A percentile compares a stretch with the other conserved stretches of the same genome.
Conservation (phyloP, 805 yeast species). For the Yamadazyma ubonensis region DNA sequence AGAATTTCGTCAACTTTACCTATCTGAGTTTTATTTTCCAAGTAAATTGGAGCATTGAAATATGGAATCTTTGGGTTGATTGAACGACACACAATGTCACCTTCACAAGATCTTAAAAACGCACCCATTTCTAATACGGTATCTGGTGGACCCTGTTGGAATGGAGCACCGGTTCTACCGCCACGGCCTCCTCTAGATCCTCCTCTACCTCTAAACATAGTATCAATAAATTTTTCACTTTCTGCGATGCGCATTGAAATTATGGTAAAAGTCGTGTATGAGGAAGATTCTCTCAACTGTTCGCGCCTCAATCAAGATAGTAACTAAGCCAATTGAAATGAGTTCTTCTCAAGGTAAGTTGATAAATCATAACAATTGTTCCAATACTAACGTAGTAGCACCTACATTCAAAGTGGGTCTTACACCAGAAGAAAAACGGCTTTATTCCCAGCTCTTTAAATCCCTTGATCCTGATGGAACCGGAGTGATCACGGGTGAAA, state of each 20-base stretch:
- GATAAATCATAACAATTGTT: background rate
- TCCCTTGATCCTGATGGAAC: slow-evolving; percentile 74
- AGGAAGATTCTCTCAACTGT: no score
- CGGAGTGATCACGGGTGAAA: slow-evolving; percentile 86
- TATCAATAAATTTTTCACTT: slow-evolving; percentile 9
- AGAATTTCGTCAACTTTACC: slow-evolving; percentile 98
- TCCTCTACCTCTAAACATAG: slow-evolving; percentile 71
- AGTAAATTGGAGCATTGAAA: slow-evolving; percentile 96
- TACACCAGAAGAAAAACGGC: slow-evolving; percentile 72
- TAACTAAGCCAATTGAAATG: slow-evolving; percentile 3
- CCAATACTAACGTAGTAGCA: slow-evolving; percentile 1
- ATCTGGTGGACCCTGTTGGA: slow-evolving; percentile 93
- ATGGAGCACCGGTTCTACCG: slow-evolving; percentile 72
- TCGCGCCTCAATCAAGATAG: background rate
- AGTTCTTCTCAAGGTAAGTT: slow-evolving; percentile 9
- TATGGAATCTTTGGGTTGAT: slow-evolving; percentile 93
- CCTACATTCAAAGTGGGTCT: slow-evolving; percentile 44
- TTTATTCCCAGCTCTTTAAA: slow-evolving; percentile 73
- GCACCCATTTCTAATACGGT: slow-evolving; percentile 92
- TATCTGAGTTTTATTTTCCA: slow-evolving; percentile 92
- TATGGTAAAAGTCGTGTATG: no score
- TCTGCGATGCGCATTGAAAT: slow-evolving; percentile 8
- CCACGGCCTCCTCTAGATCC: slow-evolving; percentile 61
- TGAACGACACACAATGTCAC: slow-evolving; percentile 95
- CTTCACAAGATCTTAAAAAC: slow-evolving; percentile 90